Base-by-base conservation (phyloP, 2,329 filamentous ascomycete species). In the Pochonia chlamydosporia region DNA sequence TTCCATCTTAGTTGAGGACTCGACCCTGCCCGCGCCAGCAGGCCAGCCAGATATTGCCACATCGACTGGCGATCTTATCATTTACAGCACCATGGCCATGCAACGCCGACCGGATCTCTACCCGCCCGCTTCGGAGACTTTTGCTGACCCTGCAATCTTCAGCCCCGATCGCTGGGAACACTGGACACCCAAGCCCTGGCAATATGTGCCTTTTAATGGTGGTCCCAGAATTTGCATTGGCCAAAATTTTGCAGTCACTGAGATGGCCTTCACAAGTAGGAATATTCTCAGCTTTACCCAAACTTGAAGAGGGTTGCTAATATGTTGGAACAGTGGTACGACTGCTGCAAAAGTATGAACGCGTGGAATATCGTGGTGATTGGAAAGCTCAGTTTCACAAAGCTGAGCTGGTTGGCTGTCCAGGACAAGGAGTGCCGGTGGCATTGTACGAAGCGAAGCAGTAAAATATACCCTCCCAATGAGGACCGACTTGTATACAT, bases 241-340 rank as follows among this genome's bases (percentile, higher is more conserved):
- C 2, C 85, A 92, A 72, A 85, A 92, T 64, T 92, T 90, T 62
- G 88, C 87, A 13, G 67, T 91, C 40, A 89, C 85, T 0, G 85
- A 91, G 71, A 87, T 87, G 71, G 56, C 54, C 9, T 56, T 53
- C 44, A 49, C 44, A 6, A 41, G 56, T 59, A 35, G 51, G 55
- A 43, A 11, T 16, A 5, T 11, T 20, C 3, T 39, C 7, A n/a
- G 23, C 23, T 9, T 5, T 26, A n/a, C 18, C 35, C 30, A n/a
- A 16, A 24, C 42, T 31, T 7, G 3, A 13, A 6, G 11, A 8
- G 3, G 9, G 5, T 23, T 23, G 6, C 35, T 39, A 14, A 39
- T 13, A 10, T 11, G 6, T 7, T 3, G 4, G 18, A 11, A 9
- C 23, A 73, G 70, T 74, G 58, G 68, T 73, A 2, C 62, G 66